These are phyloP conservation scores for Multifurca ochricompacta DNA, from an alignment of 768 basidiomycete species.

Conservation along the genomic window DNA sequence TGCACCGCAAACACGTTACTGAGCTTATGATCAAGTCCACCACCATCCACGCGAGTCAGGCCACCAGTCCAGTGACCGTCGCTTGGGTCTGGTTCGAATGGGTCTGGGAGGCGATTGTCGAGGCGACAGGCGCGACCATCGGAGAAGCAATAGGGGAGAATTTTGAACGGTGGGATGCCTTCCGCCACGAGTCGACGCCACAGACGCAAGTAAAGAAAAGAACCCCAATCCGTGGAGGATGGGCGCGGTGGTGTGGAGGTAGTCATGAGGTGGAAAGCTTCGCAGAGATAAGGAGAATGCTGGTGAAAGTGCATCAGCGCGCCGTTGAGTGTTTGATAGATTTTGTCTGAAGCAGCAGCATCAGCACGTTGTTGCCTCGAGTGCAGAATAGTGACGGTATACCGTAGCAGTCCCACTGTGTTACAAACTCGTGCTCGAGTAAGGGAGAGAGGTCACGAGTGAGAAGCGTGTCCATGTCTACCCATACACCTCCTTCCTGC, in stretches of 20 bases:
- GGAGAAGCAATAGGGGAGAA: slow-evolving; percentile 93
- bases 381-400: slow-evolving; percentile 21
- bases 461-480: slow-evolving; percentile 94
- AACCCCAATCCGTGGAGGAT: slow-evolving; percentile 90
- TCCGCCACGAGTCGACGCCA: slow-evolving; percentile 75
- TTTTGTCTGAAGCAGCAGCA: slow-evolving; percentile 11
- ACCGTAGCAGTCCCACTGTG: slow-evolving; percentile 99
- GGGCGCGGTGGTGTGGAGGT: slow-evolving; percentile 62
- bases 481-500: slow-evolving; percentile 90
- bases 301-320: slow-evolving; percentile 89
- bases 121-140: slow-evolving; percentile 88
- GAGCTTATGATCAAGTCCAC: slow-evolving; percentile 53
- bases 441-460: slow-evolving; percentile 83
- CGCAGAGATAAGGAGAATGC: slow-evolving; percentile 93
- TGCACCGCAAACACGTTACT: slow-evolving; percentile 79
- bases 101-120: slow-evolving; percentile 90
- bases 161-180: slow-evolving; percentile 74
- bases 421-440: slow-evolving; percentile 92
- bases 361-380: neutral
- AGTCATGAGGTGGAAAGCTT: slow-evolving; percentile 79
- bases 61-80: slow-evolving; percentile 64
- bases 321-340: slow-evolving; percentile 54
- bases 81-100: slow-evolving; percentile 47
- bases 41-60: slow-evolving; percentile 50
- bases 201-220: slow-evolving; percentile 83